phyloP scores from a whole-genome alignment of 225 moss, liverwort and hornwort genomes.

The Pseudisothecium myosuroides region DNA sequence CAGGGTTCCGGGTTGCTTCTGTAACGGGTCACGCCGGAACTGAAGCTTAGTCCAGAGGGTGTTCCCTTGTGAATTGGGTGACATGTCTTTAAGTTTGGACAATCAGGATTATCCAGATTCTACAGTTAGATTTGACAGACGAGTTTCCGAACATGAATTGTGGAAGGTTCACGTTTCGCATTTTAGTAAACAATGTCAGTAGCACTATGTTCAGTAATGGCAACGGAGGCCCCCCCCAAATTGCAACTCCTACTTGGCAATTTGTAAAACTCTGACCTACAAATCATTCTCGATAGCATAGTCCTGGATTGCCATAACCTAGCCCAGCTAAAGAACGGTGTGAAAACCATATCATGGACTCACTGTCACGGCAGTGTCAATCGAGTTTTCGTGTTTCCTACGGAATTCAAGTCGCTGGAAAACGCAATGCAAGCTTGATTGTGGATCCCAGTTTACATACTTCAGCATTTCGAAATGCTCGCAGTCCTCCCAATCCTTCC shows the following conservation, averaged over 20 bases:
- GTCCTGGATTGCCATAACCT: not conserved
- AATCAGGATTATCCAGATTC: not conserved
- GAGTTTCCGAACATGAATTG: not conserved
- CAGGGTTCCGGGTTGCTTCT: not conserved
- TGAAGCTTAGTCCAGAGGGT: not conserved
- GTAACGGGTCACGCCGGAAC: not conserved
- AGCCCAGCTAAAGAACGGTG: no score
- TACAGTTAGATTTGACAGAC: not conserved
- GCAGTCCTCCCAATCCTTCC: no score
- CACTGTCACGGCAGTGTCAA: not conserved
- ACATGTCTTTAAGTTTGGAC: not conserved
- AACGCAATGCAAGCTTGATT: not conserved
- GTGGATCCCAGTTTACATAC: not conserved
- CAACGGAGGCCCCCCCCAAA: not conserved
- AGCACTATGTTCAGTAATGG: not conserved
- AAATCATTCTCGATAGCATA: no score
- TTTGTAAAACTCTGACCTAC: not conserved
- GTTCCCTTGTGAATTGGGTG: not conserved
- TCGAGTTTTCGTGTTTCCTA: not conserved
- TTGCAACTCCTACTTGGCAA: no score
- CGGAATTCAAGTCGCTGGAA: not conserved
- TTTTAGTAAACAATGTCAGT: not conserved
- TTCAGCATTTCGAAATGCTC: not conserved
- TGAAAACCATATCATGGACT: not conserved
- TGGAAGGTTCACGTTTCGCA: not conserved